Base-by-base conservation (phyloP, 2,329 filamentous ascomycete species). In the Hypoxylon sp. region DNA sequence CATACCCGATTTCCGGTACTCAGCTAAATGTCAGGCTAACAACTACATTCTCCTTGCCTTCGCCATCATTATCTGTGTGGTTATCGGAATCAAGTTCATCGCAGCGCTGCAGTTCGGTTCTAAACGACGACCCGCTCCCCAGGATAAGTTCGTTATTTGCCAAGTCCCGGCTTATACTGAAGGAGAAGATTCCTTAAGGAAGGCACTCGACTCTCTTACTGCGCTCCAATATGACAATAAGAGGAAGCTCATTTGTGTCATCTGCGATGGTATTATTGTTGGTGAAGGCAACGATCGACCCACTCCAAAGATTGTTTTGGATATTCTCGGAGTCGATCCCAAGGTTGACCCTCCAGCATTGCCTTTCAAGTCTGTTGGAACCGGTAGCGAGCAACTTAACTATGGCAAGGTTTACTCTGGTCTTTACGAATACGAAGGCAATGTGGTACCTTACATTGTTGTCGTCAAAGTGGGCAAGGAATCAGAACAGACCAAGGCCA, bases 61-160 rank as follows among this genome's bases (percentile, higher is more conserved):
- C 77, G 92, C 94, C n/a, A 85, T 97, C 75, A 84, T 98, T 11
- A 84, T 99, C 59, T 93, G 91, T 77, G 68, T 86, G 0, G 92
- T 98, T 67, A 94, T 98, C 70, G 76, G 90, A 55, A 82, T 92
- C 81, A 99, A 98, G 81, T 99, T 99, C 82, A 79, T 99, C 76
- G 90, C 96, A 57, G 96, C 96, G 11, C 86, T 99, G 45, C 96
- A 98, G 76, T 93, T 99, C 67, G 94, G 95, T 49, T 94, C 94
- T 4, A 98, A 98, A 83, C 89, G 93, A 65, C 90, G 93, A 17
- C 96, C 96, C 2, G 87, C 92, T 5, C 92, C 94, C 38, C 96
- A 98, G 80, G 96, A 99, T 80, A 99, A 98, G 79, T 99, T 99
- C 75, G 94, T 99, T 74, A 98, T 99, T 72, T 98, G 96, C 80